Conservation (phyloP, 345 rosid genomes). For the Citrus glauca region DNA sequence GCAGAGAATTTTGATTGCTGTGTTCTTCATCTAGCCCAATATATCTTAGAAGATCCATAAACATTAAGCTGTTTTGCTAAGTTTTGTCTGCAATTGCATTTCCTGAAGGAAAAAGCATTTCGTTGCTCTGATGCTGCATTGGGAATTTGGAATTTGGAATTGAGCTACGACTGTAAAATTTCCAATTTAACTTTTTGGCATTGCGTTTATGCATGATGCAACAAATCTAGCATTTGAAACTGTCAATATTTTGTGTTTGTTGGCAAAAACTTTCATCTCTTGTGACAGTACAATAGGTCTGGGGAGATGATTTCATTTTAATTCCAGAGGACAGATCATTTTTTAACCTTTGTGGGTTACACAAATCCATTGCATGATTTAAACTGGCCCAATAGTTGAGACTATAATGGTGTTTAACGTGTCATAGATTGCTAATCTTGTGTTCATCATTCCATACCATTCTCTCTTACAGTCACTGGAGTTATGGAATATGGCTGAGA, state of each 20-base stretch:
- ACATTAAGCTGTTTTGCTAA: neutral
- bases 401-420: neutral
- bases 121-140: neutral
- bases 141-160: neutral
- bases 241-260: neutral
- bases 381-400: neutral
- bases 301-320: neutral
- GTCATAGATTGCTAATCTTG: conserved; percentile 1
- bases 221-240: neutral
- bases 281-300: neutral
- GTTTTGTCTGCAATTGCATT: neutral
- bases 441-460: conserved; percentile 1
- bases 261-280: neutral
- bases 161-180: neutral
- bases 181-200: neutral
- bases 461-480: conserved; percentile 58
- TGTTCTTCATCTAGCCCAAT: neutral
- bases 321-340: neutral
- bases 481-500: conserved; percentile 79
- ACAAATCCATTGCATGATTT: neutral
- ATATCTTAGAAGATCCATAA: neutral
- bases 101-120: neutral
- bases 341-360: neutral
- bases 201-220: too few species aligned
- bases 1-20: neutral